Evolutionary conservation across 345 rosid genomes (phyloP).

Genomic region (Acer campestre): DNA sequence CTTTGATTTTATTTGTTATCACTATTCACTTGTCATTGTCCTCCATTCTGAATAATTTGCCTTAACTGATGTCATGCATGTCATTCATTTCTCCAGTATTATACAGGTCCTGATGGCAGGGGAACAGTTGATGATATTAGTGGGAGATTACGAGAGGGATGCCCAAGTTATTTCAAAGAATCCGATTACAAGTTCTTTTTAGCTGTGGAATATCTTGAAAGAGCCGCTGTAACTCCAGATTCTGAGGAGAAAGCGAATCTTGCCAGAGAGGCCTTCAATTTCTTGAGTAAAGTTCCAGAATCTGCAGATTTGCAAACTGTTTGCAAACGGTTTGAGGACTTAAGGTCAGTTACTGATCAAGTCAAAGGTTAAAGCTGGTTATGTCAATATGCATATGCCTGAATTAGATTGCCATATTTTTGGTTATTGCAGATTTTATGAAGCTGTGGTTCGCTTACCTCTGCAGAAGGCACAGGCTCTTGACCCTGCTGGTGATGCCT

Average conservation of each 20-base stretch:
- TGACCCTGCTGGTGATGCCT: conserved; percentile 94
- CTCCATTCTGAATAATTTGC: conserved; percentile 16
- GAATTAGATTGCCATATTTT: conserved; percentile 12
- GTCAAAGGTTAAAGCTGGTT: conserved; percentile 24
- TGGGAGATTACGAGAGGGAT: conserved; percentile 79
- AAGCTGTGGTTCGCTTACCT: conserved; percentile 93
- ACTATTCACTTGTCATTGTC: neutral
- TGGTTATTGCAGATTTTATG: conserved; percentile 78
- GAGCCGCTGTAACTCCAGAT: conserved; percentile 71
- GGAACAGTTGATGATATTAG: conserved; percentile 96
- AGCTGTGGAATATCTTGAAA: conserved; percentile 96
- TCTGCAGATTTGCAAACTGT: conserved; percentile 91
- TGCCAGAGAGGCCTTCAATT: conserved; percentile 85
- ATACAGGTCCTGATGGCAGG: conserved; percentile 97
- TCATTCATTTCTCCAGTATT: conserved; percentile 59
- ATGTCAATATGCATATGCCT: conserved; percentile 1
- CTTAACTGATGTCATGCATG: conserved; percentile 15
- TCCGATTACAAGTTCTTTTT: conserved; percentile 95
- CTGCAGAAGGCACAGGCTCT: conserved; percentile 91
- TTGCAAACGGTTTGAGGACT: conserved; percentile 95
- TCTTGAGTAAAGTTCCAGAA: conserved; percentile 88
- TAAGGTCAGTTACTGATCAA: conserved; percentile 58
- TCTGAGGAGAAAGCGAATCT: conserved; percentile 78
- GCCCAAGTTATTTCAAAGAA: conserved; percentile 96
- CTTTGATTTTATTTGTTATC: conserved; percentile 5